A percentile compares a stretch with the other conserved stretches of the same genome.
Conservation (phyloP, 2,329 filamentous ascomycete species). For the Venturiaceae sp. region DNA sequence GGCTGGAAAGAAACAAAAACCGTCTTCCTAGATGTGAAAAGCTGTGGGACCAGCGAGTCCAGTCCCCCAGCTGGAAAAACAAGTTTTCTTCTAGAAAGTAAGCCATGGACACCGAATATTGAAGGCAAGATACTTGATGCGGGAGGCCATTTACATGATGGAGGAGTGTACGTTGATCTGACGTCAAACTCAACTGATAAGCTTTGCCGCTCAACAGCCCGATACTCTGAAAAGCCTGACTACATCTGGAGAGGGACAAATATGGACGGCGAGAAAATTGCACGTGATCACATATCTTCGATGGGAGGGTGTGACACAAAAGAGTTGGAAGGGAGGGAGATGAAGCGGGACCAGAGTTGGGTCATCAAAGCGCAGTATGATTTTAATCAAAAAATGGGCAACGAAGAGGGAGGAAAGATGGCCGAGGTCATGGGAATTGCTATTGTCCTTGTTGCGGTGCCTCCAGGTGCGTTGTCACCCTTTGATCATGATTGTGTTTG, state of each 20-base stretch:
- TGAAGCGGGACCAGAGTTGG: constrained; percentile 7
- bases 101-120: constrained; percentile 6
- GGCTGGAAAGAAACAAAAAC: constrained; percentile 5
- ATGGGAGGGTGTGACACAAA: constrained; percentile 1
- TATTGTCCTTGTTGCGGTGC: not conserved
- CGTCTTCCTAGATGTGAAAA: constrained; percentile 6
- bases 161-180: not conserved
- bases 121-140: constrained; percentile 4
- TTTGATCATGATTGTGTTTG: too few relatives aligned
- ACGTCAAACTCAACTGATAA: not conserved
- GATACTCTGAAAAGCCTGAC: constrained; percentile 3
- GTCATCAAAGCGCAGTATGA: constrained; percentile 6
- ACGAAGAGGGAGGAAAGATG: not conserved
- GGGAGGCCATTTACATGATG: constrained; percentile 4
- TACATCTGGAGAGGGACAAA: not conserved
- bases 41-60: constrained; percentile 3
- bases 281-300: constrained; percentile 4
- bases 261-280: constrained; percentile 2
- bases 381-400: constrained; percentile 1
- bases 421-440: constrained; percentile 3
- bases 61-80: not conserved
- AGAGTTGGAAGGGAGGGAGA: not conserved
- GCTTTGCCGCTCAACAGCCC: not conserved
- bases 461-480: too few relatives aligned
- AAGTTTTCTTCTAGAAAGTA: not conserved